Conservation (phyloP, 768 basidiomycete species). For the Lactifluus volemus region DNA sequence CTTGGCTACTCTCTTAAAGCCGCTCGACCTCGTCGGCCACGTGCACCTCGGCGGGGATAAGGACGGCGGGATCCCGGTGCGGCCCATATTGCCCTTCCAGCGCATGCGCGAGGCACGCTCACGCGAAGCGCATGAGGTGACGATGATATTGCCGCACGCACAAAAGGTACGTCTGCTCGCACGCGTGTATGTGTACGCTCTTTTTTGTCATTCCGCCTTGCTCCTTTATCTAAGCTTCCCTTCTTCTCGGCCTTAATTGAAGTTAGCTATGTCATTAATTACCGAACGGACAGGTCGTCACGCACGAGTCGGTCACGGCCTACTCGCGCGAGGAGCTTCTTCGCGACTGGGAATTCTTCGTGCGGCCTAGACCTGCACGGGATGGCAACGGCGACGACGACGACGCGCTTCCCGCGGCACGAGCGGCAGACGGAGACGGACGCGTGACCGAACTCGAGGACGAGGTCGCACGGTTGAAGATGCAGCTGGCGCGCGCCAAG, state of each 20-base stretch:
- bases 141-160: conserved; percentile 48
- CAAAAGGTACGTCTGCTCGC: conserved; percentile 29
- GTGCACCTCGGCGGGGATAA: conserved; percentile 40
- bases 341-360: conserved; percentile 59
- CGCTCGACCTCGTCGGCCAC: conserved; percentile 80
- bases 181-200: neutral
- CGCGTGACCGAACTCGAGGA: conserved; percentile 61
- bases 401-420: conserved; percentile 26
- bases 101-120: conserved; percentile 58
- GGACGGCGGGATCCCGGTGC: conserved; percentile 53
- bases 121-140: conserved; percentile 62
- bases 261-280: neutral
- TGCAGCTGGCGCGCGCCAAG: conserved; percentile 75
- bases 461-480: conserved; percentile 57
- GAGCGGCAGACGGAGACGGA: conserved; percentile 41
- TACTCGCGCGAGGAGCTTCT: conserved; percentile 51
- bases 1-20: conserved; percentile 73
- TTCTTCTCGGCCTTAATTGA: too few relatives aligned
- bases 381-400: conserved; percentile 19
- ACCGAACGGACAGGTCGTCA: conserved; percentile 12
- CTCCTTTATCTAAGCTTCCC: neutral
- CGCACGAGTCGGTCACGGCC: conserved; percentile 21
- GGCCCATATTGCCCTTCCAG: conserved; percentile 62
- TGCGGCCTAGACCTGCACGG: conserved; percentile 34
- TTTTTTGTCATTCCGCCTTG: neutral